Base-by-base conservation (phyloP, 2,329 filamentous ascomycete species). In the Coniochaeta pulveracea region DNA sequence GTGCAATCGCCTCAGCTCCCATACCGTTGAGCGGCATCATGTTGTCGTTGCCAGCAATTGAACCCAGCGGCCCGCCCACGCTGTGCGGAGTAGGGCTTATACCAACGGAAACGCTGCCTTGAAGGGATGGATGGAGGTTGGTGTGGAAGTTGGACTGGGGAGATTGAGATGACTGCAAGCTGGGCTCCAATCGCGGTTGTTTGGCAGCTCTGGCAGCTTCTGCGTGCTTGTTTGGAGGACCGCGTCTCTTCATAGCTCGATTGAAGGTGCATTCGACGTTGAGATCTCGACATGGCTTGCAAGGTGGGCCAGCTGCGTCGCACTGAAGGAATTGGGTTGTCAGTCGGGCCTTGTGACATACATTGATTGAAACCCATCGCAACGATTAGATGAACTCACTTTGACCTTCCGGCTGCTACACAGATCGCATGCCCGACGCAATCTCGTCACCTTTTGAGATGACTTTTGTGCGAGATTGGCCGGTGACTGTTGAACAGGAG, bases 1-100 rank as follows among this genome's bases (percentile, higher is more conserved):
- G 77, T 25, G 79, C 81, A 40, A 88, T 85, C 2, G 71, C 63
- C 48, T 88, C 82, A 30, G 77, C 72, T 38, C 73, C 69, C 10
- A 75, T 49, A n/a, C 38, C 38, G 3, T 38, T 30, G 55, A 49
- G 18, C 46, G 48, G n/a, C 52, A 35, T 43, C 15, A 39, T 41
- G 14, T 8, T 51, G 10, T 57, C 56, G 11, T 61, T 38, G 3
- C 48, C 47, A 4, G 56, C 49, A 19, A 63, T 65, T 10, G 65
- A 61, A 39, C 69, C 58, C 17, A 71, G 50, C 1, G 64, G 55
- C 45, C 69, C 64, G 32, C 64, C 61, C 1, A 62, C 63, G 25
- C 57, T 61, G 40, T 68, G 64, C 5, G 63, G 59, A 5, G 37
- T 51, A 34, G 34, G 43, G n/a, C n/a, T 23, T 6, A 27, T 11